Base-by-base conservation (phyloP, 129 eudicot species). In the Gnaphalium uliginosum region DNA sequence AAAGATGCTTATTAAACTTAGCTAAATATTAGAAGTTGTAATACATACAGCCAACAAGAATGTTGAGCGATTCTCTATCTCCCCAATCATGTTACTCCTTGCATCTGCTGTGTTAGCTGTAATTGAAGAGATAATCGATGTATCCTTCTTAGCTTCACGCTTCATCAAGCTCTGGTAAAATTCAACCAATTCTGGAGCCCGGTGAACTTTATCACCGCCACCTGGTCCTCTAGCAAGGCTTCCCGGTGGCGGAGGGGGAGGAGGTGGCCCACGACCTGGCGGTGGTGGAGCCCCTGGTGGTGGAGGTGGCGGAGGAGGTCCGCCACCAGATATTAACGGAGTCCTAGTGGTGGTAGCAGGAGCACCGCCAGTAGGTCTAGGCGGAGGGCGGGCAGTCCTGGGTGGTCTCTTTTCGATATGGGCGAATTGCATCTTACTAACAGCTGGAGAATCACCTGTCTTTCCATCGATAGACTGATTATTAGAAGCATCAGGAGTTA, bases 51-150 rank as follows among this genome's bases (percentile, higher is more conserved):
- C 99, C 84, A 95, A 75, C 11, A 95, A 82, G 96, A 95, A 95
- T n/a, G 99, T 64, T 68, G 99, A 95, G 84, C 89, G 93, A 78
- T 95, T 95, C 72, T 86, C 97, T 60, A 91, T 95, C 87, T 95
- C 99, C 74, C 99, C 99, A 37, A 95, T 95, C 97, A 95, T 95
- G 78, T 95, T 95, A 85, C 86, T 95, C 81, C 97, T 91, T 41
- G 99, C 97, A 77, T 83, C 92, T 21, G 90, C 82, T 30, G 90
- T 73, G 73, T 69, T 86, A 48, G 97, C 71, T 54, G 81, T 70
- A 43, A 93, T 65, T 69, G 96, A 50, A 67, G 84, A 71, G 81
- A 95, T 64, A 61, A 86, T 66, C 14, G 92, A 66, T 3, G 97
- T 84, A 53, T 91, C 98, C 77, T 87, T 95, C 92, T 95, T 95